Evolutionary conservation across 176 grass and related monocot genomes (phyloP).

Genomic region (Themeda triandra): DNA sequence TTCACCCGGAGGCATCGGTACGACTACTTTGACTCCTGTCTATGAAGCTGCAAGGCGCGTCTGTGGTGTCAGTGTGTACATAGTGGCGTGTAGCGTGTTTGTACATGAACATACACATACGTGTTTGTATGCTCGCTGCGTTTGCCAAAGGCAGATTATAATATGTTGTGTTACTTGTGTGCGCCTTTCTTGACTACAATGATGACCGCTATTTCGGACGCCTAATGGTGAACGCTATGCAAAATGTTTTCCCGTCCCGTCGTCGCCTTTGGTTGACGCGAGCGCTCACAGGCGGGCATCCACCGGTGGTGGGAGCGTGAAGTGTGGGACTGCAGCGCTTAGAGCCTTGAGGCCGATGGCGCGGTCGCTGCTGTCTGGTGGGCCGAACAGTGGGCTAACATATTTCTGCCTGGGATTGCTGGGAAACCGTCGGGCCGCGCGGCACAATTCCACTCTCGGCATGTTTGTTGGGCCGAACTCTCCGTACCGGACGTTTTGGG

Average conservation of each 20-base stretch:
- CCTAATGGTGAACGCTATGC: background rate
- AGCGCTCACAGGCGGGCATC: no score
- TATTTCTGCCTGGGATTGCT: no score
- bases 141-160: background rate
- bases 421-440: no score
- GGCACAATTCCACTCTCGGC: background rate
- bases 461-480: background rate
- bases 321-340: no score
- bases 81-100: background rate
- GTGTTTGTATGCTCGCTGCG: background rate
- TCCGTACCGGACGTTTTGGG: background rate
- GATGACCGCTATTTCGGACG: background rate
- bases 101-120: background rate
- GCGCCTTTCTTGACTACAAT: no score
- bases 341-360: no score
- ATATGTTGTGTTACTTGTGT: no score
- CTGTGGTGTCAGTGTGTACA: background rate
- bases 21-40: constrained; percentile 38
- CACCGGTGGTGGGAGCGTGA: no score
- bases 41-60: background rate
- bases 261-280: background rate
- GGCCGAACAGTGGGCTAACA: no score
- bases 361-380: no score
- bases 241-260: background rate
- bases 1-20: constrained; percentile 42